Evolutionary conservation across 345 rosid genomes (phyloP), one percentile per base, ranked within the genome.

Genomic region (Pseudoturritis turrita): DNA sequence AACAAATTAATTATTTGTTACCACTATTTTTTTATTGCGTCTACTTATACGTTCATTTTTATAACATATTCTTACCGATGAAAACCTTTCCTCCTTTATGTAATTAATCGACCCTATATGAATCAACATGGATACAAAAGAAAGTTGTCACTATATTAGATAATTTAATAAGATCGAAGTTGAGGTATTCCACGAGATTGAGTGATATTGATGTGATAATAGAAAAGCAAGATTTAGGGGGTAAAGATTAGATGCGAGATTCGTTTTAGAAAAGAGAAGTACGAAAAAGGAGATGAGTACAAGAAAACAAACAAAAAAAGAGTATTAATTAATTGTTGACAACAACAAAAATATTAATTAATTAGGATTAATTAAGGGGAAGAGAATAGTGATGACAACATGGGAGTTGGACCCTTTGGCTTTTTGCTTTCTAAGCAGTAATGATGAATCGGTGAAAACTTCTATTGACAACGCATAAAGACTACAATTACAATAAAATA

Each of bases 401-500:
- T 76, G 79, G 79, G 79, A 76, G 39, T 69, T 46, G 75, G 71
- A 54, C 79, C 65, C 59, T 69, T 55, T 53, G 65, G 70, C 70
- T 54, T 75, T 75, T 69, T 75, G 43, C 75, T 76, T 76, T 76
- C 60, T 61, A 54, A 54, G 39, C 65, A 70, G 75, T 64, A 70
- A 76, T 76, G 79, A 76, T 76, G 79, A 56, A 62, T 39, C 35
- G 18, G 74, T 60, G 79, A 55, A 55, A 75, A 47, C 14, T 55
- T 76, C 44, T 35, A 68, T 76, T 70, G 79, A 76, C 75, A 76
- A 70, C 79, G 55, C 75, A 76, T 64, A 76, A 76, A 76, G 71
- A 76, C 26, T 67, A n/a, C n/a, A 66, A 55, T 62, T 54, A 62
- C 26, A 49, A 53, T 44, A 44, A 18, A 54, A 26, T 22, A 52